phyloP scores from a whole-genome alignment of 2,329 filamentous ascomycete genomes.

The Tricladium varicosporioides region DNA sequence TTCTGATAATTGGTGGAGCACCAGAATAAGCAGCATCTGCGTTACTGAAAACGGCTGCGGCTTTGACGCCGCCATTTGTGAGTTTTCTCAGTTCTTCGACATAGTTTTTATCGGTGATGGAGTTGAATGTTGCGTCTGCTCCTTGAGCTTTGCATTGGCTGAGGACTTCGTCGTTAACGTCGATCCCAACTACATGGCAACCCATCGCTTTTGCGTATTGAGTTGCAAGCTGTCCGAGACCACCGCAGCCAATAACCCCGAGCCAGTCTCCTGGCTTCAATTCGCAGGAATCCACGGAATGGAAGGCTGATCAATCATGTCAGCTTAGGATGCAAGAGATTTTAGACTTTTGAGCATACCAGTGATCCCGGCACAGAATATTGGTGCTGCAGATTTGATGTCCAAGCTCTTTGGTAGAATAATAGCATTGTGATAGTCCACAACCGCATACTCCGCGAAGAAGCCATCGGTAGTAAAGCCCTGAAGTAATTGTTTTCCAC shows the following conservation, averaged over 20 bases:
- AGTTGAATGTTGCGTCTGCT: slow-evolving; percentile 17
- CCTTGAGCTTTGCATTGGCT: slow-evolving; percentile 11
- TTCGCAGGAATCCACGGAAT: slow-evolving; percentile 40
- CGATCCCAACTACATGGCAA: slow-evolving; percentile 15
- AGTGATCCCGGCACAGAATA: slow-evolving; percentile 51
- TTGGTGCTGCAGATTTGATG: slow-evolving; percentile 37
- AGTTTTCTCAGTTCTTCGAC: slow-evolving; percentile 12
- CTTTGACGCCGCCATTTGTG: slow-evolving; percentile 14
- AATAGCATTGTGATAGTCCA: slow-evolving; percentile 44
- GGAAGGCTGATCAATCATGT: slow-evolving; percentile 30
- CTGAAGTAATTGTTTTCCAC: slow-evolving; percentile 39
- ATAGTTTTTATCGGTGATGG: slow-evolving; percentile 27
- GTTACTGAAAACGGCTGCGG: slow-evolving; percentile 27
- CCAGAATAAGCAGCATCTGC: slow-evolving; percentile 38
- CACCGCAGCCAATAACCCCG: slow-evolving; percentile 17
- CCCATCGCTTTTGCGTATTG: slow-evolving; percentile 22
- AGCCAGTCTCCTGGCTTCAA: slow-evolving; percentile 16
- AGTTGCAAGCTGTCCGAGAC: slow-evolving; percentile 17
- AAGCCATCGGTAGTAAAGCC: slow-evolving; percentile 44
- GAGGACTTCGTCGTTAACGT: slow-evolving; percentile 17
- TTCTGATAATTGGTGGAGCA: slow-evolving; percentile 36
- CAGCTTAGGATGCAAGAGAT: neutral
- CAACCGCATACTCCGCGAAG: slow-evolving; percentile 46
- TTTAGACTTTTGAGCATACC: neutral
- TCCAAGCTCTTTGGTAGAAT: slow-evolving; percentile 38